Evolutionary conservation across 116 monocot species (phyloP), one percentile per base, ranked within the genome.

Genomic region (Cymodocea nodosa): DNA sequence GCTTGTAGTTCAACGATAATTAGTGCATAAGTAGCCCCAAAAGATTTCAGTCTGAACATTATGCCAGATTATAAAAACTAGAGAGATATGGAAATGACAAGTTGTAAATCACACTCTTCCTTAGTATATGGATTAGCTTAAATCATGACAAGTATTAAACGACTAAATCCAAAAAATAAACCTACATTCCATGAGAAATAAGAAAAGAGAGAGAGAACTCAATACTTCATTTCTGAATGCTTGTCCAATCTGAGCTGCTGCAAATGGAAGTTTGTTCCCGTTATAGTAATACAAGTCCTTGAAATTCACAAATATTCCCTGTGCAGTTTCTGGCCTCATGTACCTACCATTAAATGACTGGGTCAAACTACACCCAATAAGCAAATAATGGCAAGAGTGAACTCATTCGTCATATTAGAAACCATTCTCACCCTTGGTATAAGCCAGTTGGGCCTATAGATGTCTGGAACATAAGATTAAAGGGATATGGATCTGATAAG

Each of bases 391-490:
- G 19, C 40, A 64, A 50, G 4, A 64, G 50, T 8, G 25, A 54
- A 5, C 9, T 34, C 19, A 65, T 36, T 35, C 16, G 35, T 60
- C 60, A 36, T 15, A 35, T 64, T 15, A 39, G 22, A 10, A 64
- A 40, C 23, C 57, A 15, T 23, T 30, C 89, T 81, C 72, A 95
- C 95, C 90, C 90, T 13, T 73, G 62, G 52, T 66, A 78, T 55
- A 85, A 65, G 20, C 94, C 90, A 3, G 89, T 75, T 48, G 90
- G 89, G 2, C 94, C 94, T 68, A 90, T 90, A 12, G 94, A 90
- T 35, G 90, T 94, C 71, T 90, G 90, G 54, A 94, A 94, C 94
- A 94, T 94, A 53, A 94, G 94, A 72, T 94, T 94, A 59, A 94
- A 94, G 2, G 89, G 94, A 54, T 87, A 94, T 52, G 90, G 90